These are phyloP conservation scores for Penicillium cosmopolitanum DNA, from an alignment of 495 filamentous ascomycete genomes.

Conservation along the genomic window DNA sequence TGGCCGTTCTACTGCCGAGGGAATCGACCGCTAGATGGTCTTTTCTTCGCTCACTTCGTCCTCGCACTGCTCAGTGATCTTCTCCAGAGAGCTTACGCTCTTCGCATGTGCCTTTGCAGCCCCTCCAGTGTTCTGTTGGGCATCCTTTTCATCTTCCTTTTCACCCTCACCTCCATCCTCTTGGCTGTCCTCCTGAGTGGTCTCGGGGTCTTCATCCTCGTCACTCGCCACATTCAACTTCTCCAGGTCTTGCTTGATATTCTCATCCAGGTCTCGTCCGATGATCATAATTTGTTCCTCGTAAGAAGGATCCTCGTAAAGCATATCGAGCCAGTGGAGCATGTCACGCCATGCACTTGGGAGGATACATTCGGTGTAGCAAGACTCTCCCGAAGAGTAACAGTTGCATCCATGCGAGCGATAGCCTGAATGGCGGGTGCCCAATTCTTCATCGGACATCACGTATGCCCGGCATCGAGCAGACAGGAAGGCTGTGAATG, in stretches of 20 bases:
- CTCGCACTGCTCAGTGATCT: not conserved
- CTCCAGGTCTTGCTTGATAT: not conserved
- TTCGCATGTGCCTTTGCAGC: not conserved
- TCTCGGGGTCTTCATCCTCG: not conserved
- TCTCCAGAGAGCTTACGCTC: not conserved
- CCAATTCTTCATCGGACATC: constrained; percentile 51
- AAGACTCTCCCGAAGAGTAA: constrained; percentile 48
- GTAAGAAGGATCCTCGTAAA: constrained; percentile 37
- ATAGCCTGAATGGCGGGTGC: constrained; percentile 49
- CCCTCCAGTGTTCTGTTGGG: not conserved
- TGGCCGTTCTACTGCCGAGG: too few species aligned
- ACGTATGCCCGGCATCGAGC: constrained; percentile 65
- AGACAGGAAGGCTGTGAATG: constrained; percentile 40
- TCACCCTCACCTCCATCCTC: not conserved
- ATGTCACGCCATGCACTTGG: constrained; percentile 40
- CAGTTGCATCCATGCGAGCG: constrained; percentile 48
- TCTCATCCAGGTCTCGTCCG: constrained; percentile 5
- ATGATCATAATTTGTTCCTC: constrained; percentile 17
- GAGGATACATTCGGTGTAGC: constrained; percentile 47
- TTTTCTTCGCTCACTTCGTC: not conserved
- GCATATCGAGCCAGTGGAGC: constrained; percentile 45
- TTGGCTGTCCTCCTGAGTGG: not conserved
- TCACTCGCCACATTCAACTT: not conserved
- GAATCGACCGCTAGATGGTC: not conserved
- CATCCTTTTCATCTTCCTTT: not conserved